phyloP scores from a whole-genome alignment of 805 yeast genomes.

The Candida easanensis region DNA sequence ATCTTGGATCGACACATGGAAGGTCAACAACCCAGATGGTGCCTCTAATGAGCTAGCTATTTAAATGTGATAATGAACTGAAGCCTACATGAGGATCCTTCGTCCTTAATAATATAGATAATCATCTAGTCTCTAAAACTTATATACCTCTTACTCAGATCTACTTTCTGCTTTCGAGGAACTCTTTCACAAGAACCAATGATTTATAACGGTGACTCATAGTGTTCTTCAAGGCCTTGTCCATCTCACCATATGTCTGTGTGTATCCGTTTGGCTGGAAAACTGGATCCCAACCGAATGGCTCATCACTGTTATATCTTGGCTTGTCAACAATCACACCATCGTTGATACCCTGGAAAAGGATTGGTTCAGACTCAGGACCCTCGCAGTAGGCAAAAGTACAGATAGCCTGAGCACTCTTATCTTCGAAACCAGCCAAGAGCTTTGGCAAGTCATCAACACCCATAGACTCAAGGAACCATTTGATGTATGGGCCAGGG shows the following conservation, averaged over 20 bases:
- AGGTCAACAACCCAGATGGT: constrained; percentile 58
- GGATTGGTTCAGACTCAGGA: constrained; percentile 64
- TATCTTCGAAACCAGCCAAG: constrained; percentile 78
- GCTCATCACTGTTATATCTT: constrained; percentile 62
- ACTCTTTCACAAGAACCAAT: constrained; percentile 64
- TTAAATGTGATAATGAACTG: constrained; percentile 9
- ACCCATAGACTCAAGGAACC: constrained; percentile 83
- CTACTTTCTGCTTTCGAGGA: constrained; percentile 32
- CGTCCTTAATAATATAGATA: no score
- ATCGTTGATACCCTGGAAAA: constrained; percentile 81
- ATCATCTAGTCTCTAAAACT: neutral
- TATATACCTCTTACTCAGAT: neutral
- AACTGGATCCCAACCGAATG: constrained; percentile 93
- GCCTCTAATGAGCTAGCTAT: constrained; percentile 45
- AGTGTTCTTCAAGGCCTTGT: constrained; percentile 65
- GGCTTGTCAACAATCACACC: constrained; percentile 69
- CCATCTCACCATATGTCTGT: constrained; percentile 88
- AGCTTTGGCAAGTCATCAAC: constrained; percentile 72
- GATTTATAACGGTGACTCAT: constrained; percentile 91
- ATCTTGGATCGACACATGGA: constrained; percentile 79
- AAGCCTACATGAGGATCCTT: no score
- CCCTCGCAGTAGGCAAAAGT: constrained; percentile 91
- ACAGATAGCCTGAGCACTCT: constrained; percentile 83
- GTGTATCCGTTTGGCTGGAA: constrained; percentile 78
- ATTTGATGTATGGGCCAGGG: constrained; percentile 95